These are phyloP conservation scores for Lepidium sativum DNA, from an alignment of 345 rosid genomes.

Conservation along the genomic window DNA sequence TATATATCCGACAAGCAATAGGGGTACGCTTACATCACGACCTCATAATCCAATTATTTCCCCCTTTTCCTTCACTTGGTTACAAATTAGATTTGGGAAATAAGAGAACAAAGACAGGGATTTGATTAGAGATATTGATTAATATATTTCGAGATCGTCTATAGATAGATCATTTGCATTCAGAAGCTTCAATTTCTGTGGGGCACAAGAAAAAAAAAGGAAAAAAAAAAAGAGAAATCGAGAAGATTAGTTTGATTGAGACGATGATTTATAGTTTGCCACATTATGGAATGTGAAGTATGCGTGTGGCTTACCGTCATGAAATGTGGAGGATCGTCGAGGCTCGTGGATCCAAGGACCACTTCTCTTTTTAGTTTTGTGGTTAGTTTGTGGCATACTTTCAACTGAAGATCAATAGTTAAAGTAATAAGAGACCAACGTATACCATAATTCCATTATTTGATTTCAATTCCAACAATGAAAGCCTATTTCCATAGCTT, in stretches of 20 bases:
- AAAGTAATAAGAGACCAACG: neutral
- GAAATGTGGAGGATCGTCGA: constrained; percentile 94
- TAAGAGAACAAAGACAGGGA: neutral
- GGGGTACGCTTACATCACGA: neutral
- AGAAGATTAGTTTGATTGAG: neutral
- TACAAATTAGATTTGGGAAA: constrained; percentile 20
- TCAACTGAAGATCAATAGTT: constrained; percentile 42
- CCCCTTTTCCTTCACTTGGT: neutral
- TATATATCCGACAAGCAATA: constrained; percentile 3
- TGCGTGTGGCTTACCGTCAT: constrained; percentile 51
- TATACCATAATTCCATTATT: neutral
- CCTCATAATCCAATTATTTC: constrained; percentile 1
- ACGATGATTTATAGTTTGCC: neutral
- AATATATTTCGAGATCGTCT: constrained; percentile 77
- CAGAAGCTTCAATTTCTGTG: constrained; percentile 89
- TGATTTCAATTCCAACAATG: neutral
- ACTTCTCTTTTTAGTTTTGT: constrained; percentile 81
- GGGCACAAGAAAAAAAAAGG: neutral
- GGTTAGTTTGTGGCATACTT: constrained; percentile 92
- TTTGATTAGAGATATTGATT: neutral
- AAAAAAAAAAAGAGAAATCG: neutral
- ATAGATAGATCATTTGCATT: constrained; percentile 64
- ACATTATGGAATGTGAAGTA: neutral
- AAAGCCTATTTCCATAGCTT: neutral
- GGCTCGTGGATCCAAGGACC: constrained; percentile 82